phyloP scores from a whole-genome alignment of 73 alveolate genomes.

The Urostyla sp. region DNA sequence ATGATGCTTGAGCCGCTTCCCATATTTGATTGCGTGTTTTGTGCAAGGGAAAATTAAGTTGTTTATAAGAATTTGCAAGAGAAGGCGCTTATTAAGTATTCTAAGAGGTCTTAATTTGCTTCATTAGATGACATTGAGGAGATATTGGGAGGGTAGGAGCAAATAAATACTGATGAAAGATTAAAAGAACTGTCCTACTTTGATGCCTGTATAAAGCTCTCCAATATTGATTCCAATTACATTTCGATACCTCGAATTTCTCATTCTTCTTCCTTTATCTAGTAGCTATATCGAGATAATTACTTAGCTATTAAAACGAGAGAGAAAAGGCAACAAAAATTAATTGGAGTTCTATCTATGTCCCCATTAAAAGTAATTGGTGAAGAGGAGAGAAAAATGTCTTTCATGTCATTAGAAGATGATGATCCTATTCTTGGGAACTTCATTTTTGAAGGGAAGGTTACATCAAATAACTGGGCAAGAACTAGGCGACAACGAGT shows the following conservation, averaged over 20 bases:
- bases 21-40: constrained; percentile 48
- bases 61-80: constrained; percentile 13
- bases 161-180: background rate
- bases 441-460: constrained; percentile 15
- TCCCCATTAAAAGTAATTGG: background rate
- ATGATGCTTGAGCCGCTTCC: constrained; percentile 50
- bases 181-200: background rate
- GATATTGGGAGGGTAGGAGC: background rate
- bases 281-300: background rate
- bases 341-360: background rate
- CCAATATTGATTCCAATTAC: background rate
- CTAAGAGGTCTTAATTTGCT: background rate
- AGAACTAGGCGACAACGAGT: constrained; percentile 19
- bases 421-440: too few species aligned
- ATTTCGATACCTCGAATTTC: background rate
- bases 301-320: background rate
- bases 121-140: background rate
- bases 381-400: constrained; percentile 8
- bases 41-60: background rate
- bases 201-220: background rate
- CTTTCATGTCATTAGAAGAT: too few species aligned
- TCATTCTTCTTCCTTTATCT: constrained; percentile 12
- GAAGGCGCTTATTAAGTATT: background rate
- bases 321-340: background rate
- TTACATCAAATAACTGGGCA: constrained; percentile 40